phyloP scores from a whole-genome alignment of 331 rosid species.

The Acacia concinna region DNA sequence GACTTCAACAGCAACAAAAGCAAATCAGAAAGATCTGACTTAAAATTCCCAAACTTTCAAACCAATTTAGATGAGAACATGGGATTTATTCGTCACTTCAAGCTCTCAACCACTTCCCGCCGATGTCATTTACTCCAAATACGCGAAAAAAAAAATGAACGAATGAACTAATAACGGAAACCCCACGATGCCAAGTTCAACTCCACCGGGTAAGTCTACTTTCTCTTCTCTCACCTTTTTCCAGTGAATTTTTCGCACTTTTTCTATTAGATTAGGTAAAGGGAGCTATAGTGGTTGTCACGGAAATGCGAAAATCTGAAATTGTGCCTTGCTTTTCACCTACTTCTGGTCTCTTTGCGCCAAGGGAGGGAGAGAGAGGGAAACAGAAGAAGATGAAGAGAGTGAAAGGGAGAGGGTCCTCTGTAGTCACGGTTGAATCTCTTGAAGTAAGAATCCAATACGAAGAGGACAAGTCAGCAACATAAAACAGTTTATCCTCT shows the following conservation, averaged over 20 bases:
- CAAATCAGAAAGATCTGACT: conserved; percentile 62
- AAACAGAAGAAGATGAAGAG: conserved; percentile 7
- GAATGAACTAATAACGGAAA: neutral
- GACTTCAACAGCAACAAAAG: conserved; percentile 18
- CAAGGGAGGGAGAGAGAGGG: conserved; percentile 3
- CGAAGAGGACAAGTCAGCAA: conserved; percentile 28
- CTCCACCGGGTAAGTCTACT: conserved; percentile 11
- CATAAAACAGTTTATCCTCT: neutral
- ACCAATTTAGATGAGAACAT: conserved; percentile 28
- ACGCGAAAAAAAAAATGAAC: neutral
- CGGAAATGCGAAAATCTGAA: conserved; percentile 39
- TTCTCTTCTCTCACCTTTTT: conserved; percentile 20
- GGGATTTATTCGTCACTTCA: conserved; percentile 31
- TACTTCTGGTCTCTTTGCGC: conserved; percentile 44
- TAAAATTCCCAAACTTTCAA: conserved; percentile 28
- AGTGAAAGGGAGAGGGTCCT: neutral
- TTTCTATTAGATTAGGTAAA: conserved; percentile 57
- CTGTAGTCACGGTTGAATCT: conserved; percentile 43
- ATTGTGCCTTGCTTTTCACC: conserved; percentile 69
- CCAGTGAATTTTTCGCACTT: conserved; percentile 31
- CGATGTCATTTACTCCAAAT: neutral
- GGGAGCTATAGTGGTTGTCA: conserved; percentile 51
- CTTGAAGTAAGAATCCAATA: conserved; percentile 16
- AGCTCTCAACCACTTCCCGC: conserved; percentile 27
- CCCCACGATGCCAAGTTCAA: conserved; percentile 10